A percentile compares a stretch with the other conserved stretches of the same genome.
phyloP scores from a whole-genome alignment of 1,139 yeast species.

The Casaregolazyma suthepensis region DNA sequence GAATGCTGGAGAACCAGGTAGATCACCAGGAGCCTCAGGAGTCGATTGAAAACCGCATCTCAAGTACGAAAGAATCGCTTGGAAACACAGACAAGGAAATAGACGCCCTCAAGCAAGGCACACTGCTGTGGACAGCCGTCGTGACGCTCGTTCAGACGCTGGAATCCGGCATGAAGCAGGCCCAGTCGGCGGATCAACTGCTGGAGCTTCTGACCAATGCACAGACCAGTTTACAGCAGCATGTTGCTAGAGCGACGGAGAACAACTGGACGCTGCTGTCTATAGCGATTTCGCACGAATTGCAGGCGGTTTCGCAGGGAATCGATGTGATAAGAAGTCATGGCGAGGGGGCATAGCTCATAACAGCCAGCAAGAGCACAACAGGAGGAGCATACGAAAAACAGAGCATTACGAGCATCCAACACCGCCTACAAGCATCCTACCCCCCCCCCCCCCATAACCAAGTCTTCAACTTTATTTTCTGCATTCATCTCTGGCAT shows the following conservation, averaged over 20 bases:
- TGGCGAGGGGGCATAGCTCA: too few species aligned
- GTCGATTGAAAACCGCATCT: background rate
- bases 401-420: too few species aligned
- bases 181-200: constrained; percentile 9
- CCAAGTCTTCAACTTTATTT: too few species aligned
- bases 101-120: constrained; percentile 3
- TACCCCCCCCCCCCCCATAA: too few species aligned
- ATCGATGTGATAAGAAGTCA: constrained; percentile 15
- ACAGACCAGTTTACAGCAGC: constrained; percentile 10
- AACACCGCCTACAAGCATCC: too few species aligned
- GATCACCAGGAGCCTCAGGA: background rate
- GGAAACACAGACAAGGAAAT: background rate
- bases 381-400: too few species aligned
- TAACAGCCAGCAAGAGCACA: background rate
- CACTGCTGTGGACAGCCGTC: constrained; percentile 2
- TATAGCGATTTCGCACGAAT: constrained; percentile 30
- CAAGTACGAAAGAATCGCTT: constrained; percentile 1
- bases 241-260: constrained; percentile 17
- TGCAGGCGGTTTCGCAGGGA: constrained; percentile 25
- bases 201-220: constrained; percentile 12
- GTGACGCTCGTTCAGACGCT: constrained; percentile 3
- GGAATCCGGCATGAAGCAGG: constrained; percentile 1
- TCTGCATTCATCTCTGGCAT: background rate
- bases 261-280: constrained; percentile 25
- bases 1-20: constrained; percentile 12